A percentile compares a stretch with the other conserved stretches of the same genome.
These are phyloP conservation scores for Pseudopithomyces chartarum DNA, from an alignment of 2,329 filamentous ascomycete genomes.

Conservation along the genomic window DNA sequence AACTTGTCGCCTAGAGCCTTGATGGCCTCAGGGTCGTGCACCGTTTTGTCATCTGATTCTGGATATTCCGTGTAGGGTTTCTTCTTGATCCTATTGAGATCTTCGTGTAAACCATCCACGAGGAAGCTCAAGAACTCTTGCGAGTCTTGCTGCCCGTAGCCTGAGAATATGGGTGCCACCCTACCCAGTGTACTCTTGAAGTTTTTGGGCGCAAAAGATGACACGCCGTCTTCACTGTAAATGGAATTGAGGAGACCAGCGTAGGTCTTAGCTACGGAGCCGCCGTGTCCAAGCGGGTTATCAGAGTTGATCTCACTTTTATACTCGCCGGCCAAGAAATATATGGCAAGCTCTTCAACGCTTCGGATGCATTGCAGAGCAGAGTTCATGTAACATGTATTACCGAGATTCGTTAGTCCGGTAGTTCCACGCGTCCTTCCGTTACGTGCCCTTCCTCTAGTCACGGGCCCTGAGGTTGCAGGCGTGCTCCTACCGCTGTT, in stretches of 20 bases:
- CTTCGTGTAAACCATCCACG: conserved; percentile 92
- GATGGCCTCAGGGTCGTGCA: conserved; percentile 79
- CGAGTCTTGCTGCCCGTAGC: conserved; percentile 95
- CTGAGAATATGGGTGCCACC: conserved; percentile 84
- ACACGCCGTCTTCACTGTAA: conserved; percentile 69
- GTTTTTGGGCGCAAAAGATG: conserved; percentile 75
- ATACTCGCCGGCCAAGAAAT: conserved; percentile 65
- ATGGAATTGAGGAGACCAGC: conserved; percentile 76
- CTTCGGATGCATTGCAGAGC: conserved; percentile 92
- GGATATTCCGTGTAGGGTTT: conserved; percentile 98
- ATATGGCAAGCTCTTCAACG: conserved; percentile 90
- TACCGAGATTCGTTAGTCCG: conserved; percentile 87
- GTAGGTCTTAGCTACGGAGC: conserved; percentile 85
- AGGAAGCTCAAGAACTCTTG: conserved; percentile 97
- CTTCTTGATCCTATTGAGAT: conserved; percentile 89
- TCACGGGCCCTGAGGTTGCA: conserved; percentile 64
- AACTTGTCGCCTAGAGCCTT: conserved; percentile 84
- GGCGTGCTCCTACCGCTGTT: conserved; percentile 72
- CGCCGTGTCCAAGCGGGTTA: conserved; percentile 85
- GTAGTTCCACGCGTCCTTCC: conserved; percentile 76
- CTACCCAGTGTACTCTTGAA: conserved; percentile 85
- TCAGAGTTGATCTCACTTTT: conserved; percentile 80
- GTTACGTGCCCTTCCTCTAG: conserved; percentile 72
- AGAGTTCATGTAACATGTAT: conserved; percentile 99
- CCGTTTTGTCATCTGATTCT: conserved; percentile 95